Evolutionary conservation across 495 filamentous ascomycete species (phyloP), one percentile per base, ranked within the genome.

Genomic region (Viridothelium virens): DNA sequence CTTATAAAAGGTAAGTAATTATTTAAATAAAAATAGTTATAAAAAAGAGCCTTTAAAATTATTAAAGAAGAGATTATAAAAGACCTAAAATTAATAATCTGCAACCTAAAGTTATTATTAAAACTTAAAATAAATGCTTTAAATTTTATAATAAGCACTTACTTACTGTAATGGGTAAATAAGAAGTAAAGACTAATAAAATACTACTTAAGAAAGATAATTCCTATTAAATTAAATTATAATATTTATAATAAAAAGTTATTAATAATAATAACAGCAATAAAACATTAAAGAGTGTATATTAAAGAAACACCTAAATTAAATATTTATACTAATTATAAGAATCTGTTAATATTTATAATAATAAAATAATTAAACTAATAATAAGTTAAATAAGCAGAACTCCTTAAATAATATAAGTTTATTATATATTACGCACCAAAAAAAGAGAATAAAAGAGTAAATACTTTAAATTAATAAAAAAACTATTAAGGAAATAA

Each of bases 51-150:
- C n/a, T n/a, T n/a, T n/a, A n/a, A n/a, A n/a, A n/a, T n/a, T n/a
- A n/a, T n/a, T n/a, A n/a, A n/a, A n/a, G n/a, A n/a, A n/a, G 33
- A 68, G 62, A 68, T 62, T 65, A n/a, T 65, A 59, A 47, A 48
- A 46, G 14, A 6, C 41, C 14, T 46, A 6, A 46, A 46, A 46
- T 6, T 46, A 46, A 46, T 6, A 46, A 46, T 6, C 41, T 46
- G 14, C 14, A 6, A 46, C 41, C 6, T 6, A 46, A 6, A 46
- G 6, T 6, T 6, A 46, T 6, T 46, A 46, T 6, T 14, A n/a
- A n/a, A n/a, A n/a, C n/a, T n/a, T n/a, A n/a, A n/a, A n/a, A n/a
- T n/a, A n/a, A n/a, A n/a, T n/a, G 14, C 41, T 46, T 46, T 46
- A 6, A 46, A 46, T 14, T 6, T 6, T 6, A 14, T 46, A 14